phyloP scores from a whole-genome alignment of 1,284 basidiomycete species.

The Cerioporus squamosus region DNA sequence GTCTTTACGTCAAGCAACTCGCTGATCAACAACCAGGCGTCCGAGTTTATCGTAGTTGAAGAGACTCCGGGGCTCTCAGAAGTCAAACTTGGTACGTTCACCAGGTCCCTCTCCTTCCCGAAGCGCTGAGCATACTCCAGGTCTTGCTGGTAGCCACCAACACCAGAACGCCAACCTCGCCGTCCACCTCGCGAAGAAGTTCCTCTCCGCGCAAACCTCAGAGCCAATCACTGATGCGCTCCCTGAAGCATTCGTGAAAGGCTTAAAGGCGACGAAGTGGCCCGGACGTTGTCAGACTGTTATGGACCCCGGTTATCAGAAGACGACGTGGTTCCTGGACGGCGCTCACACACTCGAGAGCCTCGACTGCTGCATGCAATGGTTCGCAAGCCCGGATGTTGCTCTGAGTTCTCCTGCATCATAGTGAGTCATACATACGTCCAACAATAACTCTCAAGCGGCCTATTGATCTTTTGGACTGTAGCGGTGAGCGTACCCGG shows the following conservation, averaged over 20 bases:
- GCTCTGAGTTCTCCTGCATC: slow-evolving; percentile 41
- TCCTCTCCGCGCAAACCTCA: slow-evolving; percentile 55
- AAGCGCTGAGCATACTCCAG: slow-evolving; percentile 40
- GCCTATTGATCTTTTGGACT: neutral
- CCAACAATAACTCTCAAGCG: neutral
- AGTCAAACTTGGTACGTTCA: slow-evolving; percentile 65
- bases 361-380: slow-evolving; percentile 83
- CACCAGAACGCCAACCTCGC: slow-evolving; percentile 90
- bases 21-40: slow-evolving; percentile 22
- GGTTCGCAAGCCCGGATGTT: slow-evolving; percentile 72
- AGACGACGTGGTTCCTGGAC: slow-evolving; percentile 88
- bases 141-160: slow-evolving; percentile 91
- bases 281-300: slow-evolving; percentile 97
- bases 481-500: slow-evolving; percentile 38
- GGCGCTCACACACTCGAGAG: slow-evolving; percentile 97
- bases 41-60: slow-evolving; percentile 66
- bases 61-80: slow-evolving; percentile 49
- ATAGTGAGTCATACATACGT: slow-evolving; percentile 17
- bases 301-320: slow-evolving; percentile 51
- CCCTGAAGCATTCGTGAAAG: slow-evolving; percentile 59
- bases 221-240: slow-evolving; percentile 42
- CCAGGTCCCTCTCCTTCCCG: neutral
- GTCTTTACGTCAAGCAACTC: too few relatives aligned
- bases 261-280: slow-evolving; percentile 81
- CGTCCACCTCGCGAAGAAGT: slow-evolving; percentile 73